Percentiles rank a stretch among this genome's conserved stretches.
phyloP scores from a whole-genome alignment of 306 rosid species.

The Casuarina equisetifolia region DNA sequence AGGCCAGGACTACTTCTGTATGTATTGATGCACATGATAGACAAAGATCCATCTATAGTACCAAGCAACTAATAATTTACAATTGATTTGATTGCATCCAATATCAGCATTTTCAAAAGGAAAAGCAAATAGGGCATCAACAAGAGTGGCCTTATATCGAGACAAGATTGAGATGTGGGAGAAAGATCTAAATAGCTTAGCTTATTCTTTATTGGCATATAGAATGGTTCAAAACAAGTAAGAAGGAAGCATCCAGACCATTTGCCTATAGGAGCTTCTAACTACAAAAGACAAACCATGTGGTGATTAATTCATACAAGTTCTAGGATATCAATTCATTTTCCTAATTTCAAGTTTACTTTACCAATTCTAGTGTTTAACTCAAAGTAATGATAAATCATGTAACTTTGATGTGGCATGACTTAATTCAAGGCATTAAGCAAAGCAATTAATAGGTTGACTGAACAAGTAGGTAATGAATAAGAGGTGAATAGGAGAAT shows the following conservation, averaged over 20 bases:
- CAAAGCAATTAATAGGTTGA: too few relatives aligned
- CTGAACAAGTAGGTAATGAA: neutral
- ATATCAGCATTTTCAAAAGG: constrained; percentile 58
- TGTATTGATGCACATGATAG: too few relatives aligned
- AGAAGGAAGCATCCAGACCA: constrained; percentile 94
- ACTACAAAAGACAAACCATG: constrained; percentile 39
- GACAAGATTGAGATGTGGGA: neutral
- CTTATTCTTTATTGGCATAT: constrained; percentile 54
- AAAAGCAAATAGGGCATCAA: constrained; percentile 23
- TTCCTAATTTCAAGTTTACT: neutral
- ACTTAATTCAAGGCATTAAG: neutral
- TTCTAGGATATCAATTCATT: constrained; percentile 12
- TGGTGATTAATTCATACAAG: neutral
- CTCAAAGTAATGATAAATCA: neutral
- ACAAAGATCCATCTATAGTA: neutral
- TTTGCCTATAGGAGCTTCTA: constrained; percentile 93
- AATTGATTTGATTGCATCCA: constrained; percentile 91
- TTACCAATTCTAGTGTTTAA: neutral
- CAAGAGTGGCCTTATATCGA: neutral
- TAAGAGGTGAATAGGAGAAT: neutral
- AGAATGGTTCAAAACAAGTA: constrained; percentile 95
- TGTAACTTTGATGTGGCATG: neutral
- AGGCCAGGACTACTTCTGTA: neutral
- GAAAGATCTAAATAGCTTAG: too few relatives aligned
- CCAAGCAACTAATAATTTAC: constrained; percentile 52